Conservation (phyloP, 78 protist species). For the Monosiga brevicollis region DNA sequence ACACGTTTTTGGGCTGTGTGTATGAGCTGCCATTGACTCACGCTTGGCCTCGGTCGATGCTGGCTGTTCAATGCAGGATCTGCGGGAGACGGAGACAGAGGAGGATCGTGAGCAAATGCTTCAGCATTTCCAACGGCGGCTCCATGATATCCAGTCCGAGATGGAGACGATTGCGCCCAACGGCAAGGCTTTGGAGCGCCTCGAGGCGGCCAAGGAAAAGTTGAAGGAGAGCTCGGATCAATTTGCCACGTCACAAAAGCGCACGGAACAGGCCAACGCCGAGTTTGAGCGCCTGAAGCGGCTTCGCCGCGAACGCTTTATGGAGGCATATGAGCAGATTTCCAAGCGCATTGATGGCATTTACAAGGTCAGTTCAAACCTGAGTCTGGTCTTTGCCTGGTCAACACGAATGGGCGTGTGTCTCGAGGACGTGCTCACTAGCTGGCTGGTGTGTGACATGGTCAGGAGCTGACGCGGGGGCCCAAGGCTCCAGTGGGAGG, state of each 20-base stretch:
- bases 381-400: no score
- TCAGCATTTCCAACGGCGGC: neutral
- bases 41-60: neutral
- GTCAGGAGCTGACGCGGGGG: slow-evolving; percentile 62
- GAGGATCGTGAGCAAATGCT: neutral
- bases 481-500: slow-evolving; percentile 38
- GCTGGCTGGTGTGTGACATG: no score
- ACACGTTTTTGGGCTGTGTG: neutral
- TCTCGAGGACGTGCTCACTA: no score
- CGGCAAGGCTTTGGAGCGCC: neutral
- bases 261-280: neutral
- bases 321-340: slow-evolving; percentile 42
- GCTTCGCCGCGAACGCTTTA: slow-evolving; percentile 23
- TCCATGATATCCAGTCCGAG: neutral
- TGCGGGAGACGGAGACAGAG: neutral
- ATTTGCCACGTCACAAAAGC: neutral
- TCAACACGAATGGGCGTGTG: no score
- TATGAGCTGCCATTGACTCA: neutral
- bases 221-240: neutral
- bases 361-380: no score
- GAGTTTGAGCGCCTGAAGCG: neutral
- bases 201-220: neutral
- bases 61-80: neutral
- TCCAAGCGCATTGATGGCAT: slow-evolving; percentile 35
- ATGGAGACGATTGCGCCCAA: neutral